phyloP scores from a whole-genome alignment of 169 alveolate species.

The Ichthyophthirius multifiliis region DNA sequence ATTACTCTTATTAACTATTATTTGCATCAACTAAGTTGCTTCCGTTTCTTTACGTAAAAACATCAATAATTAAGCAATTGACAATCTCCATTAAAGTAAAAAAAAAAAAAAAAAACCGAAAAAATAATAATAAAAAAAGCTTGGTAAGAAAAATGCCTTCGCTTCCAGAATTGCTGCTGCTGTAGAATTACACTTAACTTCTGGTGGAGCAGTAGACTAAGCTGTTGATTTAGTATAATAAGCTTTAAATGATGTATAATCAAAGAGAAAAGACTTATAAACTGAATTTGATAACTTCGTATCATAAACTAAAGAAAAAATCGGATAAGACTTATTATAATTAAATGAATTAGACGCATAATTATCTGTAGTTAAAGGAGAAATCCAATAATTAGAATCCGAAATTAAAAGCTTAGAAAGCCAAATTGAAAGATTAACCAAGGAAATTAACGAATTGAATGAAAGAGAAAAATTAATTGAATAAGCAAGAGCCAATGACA shows the following conservation, averaged over 20 bases:
- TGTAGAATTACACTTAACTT: conserved; percentile 9
- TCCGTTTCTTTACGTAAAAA: background rate
- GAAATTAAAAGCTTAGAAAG: background rate
- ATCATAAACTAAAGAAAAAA: background rate
- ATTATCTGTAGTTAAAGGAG: background rate
- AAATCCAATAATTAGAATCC: background rate
- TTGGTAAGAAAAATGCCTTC: background rate
- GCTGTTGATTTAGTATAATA: background rate
- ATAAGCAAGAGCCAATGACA: background rate
- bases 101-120: background rate
- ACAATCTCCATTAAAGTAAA: background rate
- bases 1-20: background rate
- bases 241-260: background rate
- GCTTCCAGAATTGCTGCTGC: background rate
- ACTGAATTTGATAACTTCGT: background rate
- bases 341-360: background rate
- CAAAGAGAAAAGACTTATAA: background rate
- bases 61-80: background rate
- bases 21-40: background rate
- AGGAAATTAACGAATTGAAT: background rate
- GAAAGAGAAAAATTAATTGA: background rate
- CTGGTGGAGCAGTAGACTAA: background rate
- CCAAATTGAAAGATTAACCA: background rate
- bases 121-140: background rate
- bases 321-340: background rate